Evolutionary conservation across 345 rosid genomes (phyloP).

Genomic region (Camelina hispida): DNA sequence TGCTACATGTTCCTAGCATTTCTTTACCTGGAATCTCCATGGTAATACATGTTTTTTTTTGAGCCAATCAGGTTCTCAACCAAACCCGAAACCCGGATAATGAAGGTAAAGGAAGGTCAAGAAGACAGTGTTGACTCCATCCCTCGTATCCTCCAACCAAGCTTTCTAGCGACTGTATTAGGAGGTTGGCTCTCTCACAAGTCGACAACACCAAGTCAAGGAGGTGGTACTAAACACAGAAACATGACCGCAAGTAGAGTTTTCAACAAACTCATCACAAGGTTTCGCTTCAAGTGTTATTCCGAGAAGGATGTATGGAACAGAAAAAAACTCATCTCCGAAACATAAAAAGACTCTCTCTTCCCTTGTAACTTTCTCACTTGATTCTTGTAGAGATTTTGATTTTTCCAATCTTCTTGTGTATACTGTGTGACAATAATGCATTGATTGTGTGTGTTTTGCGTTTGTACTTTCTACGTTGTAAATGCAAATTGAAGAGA

Average conservation of each 20-base stretch:
- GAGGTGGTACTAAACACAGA: conserved; percentile 30
- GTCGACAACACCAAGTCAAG: conserved; percentile 41
- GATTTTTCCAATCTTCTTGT: too few relatives aligned
- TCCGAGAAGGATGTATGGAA: conserved; percentile 33
- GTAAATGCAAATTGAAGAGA: background rate
- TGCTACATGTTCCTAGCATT: background rate
- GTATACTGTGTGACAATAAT: too few relatives aligned
- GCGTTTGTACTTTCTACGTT: background rate
- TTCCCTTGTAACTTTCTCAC: background rate
- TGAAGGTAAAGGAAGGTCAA: conserved; percentile 18
- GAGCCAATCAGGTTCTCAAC: conserved; percentile 33
- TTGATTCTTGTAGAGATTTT: conserved; percentile 37
- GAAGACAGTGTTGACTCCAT: conserved; percentile 38
- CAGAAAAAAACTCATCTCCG: conserved; percentile 42
- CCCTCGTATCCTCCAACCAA: conserved; percentile 29
- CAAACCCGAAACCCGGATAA: conserved; percentile 26
- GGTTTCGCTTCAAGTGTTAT: conserved; percentile 45
- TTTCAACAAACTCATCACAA: conserved; percentile 52
- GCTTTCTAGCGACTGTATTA: conserved; percentile 42
- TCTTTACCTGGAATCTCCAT: background rate
- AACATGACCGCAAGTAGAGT: conserved; percentile 30
- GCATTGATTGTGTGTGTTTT: background rate
- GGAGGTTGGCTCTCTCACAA: conserved; percentile 53
- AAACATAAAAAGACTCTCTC: conserved; percentile 12
- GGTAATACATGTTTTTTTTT: conserved; percentile 21